Evolutionary conservation across 1,284 basidiomycete species (phyloP).

Genomic region (Apiotrichum domesticum): DNA sequence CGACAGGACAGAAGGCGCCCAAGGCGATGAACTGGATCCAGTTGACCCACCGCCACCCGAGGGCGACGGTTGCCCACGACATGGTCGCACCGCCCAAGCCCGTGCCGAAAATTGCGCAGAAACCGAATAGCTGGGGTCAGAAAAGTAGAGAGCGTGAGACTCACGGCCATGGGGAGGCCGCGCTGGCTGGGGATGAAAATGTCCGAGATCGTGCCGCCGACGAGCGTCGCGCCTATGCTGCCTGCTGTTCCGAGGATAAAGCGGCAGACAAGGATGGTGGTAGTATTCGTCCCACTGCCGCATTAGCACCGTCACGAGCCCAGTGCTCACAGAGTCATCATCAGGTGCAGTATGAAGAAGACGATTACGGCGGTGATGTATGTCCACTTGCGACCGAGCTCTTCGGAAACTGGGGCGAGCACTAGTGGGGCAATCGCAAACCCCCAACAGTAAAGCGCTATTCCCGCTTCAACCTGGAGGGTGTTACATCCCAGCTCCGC

Average conservation of each 20-base stretch:
- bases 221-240: conserved; percentile 61
- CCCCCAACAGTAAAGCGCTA: conserved; percentile 58
- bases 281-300: conserved; percentile 58
- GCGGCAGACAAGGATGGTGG: conserved; percentile 61
- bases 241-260: conserved; percentile 62
- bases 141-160: conserved; percentile 38
- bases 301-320: conserved; percentile 11
- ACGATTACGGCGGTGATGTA: conserved; percentile 58
- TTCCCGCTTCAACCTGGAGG: conserved; percentile 58
- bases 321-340: conserved; percentile 56
- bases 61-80: conserved; percentile 59
- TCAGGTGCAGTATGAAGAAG: conserved; percentile 57
- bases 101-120: conserved; percentile 56
- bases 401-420: conserved; percentile 68
- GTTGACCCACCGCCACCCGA: conserved; percentile 75
- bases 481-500: conserved; percentile 58
- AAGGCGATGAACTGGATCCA: conserved; percentile 60
- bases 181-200: conserved; percentile 48
- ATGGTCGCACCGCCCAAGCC: conserved; percentile 61
- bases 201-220: conserved; percentile 69
- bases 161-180: conserved; percentile 14
- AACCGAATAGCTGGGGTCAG: conserved; percentile 50
- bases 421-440: conserved; percentile 66
- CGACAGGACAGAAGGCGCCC: conserved; percentile 28
- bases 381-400: conserved; percentile 65